A percentile compares a stretch with the other conserved stretches of the same genome.
phyloP scores from a whole-genome alignment of 78 protist species.

The Tieghemostelium lacteum region DNA sequence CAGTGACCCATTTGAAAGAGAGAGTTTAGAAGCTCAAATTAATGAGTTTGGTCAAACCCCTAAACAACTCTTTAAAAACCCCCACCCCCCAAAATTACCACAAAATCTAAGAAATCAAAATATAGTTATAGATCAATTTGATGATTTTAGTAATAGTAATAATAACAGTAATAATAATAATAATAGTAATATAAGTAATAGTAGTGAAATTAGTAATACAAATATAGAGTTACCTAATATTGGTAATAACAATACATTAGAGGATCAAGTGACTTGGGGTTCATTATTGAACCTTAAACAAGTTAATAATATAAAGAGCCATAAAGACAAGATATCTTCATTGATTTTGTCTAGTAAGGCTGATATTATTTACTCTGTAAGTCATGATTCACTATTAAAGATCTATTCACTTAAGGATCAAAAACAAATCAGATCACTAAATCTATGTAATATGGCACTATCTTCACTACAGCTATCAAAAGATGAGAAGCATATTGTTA shows the following conservation, averaged over 20 bases:
- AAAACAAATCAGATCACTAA: constrained; percentile 78
- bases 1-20: constrained; percentile 82
- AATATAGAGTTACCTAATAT: neutral
- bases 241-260: neutral
- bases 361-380: constrained; percentile 82
- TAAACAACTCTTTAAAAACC: constrained; percentile 90
- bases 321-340: constrained; percentile 72
- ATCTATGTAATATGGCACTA: constrained; percentile 79
- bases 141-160: constrained; percentile 1
- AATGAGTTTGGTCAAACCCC: constrained; percentile 99
- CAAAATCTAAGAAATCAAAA: constrained; percentile 29
- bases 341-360: constrained; percentile 70
- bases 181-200: constrained; percentile 8
- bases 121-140: constrained; percentile 7
- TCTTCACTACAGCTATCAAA: constrained; percentile 71
- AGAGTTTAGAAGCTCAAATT: constrained; percentile 89
- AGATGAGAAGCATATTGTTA: constrained; percentile 78
- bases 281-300: constrained; percentile 9
- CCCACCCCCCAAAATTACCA: constrained; percentile 84
- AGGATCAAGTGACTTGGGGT: constrained; percentile 38
- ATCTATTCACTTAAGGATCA: constrained; percentile 65
- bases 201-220: neutral
- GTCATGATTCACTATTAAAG: constrained; percentile 79
- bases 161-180: neutral
- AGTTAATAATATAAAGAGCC: constrained; percentile 41